Conservation (phyloP, 371 early-diverging fungal species). For the Dichotomocladium elegans region DNA sequence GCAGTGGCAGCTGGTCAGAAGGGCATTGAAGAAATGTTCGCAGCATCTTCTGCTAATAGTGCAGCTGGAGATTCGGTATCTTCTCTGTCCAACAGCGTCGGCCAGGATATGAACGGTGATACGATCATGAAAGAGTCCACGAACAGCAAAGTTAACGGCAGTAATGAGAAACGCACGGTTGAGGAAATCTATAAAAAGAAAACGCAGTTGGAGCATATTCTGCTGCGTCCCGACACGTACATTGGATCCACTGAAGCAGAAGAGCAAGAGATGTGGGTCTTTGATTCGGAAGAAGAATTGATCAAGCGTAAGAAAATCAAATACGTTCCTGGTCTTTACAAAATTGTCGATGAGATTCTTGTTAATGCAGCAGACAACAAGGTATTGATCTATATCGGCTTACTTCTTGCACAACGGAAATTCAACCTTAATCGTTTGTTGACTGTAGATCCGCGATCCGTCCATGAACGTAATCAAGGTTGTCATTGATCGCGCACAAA, state of each 20-base stretch:
- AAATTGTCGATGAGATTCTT: conserved; percentile 99
- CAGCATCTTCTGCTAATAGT: background rate
- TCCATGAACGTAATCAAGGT: conserved; percentile 92
- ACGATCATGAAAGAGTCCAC: background rate
- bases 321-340: conserved; percentile 98
- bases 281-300: conserved; percentile 55
- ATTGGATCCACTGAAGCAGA: conserved; percentile 96
- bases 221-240: conserved; percentile 99
- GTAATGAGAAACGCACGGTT: conserved; percentile 49
- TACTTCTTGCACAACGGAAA: background rate
- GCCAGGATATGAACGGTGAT: background rate
- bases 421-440: background rate
- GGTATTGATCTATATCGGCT: conserved; percentile 42
- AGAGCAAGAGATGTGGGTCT: conserved; percentile 87
- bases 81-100: too few species aligned
- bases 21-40: background rate
- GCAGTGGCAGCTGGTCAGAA: background rate
- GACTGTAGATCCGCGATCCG: conserved; percentile 84
- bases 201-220: conserved; percentile 98
- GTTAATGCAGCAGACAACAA: conserved; percentile 98
- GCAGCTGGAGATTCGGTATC: background rate
- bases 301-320: conserved; percentile 76
- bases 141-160: background rate
- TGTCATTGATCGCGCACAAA: conserved; percentile 82
- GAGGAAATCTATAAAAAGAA: conserved; percentile 99